These are phyloP conservation scores for Grifola frondosa DNA, from an alignment of 1,284 basidiomycete species.

Conservation along the genomic window DNA sequence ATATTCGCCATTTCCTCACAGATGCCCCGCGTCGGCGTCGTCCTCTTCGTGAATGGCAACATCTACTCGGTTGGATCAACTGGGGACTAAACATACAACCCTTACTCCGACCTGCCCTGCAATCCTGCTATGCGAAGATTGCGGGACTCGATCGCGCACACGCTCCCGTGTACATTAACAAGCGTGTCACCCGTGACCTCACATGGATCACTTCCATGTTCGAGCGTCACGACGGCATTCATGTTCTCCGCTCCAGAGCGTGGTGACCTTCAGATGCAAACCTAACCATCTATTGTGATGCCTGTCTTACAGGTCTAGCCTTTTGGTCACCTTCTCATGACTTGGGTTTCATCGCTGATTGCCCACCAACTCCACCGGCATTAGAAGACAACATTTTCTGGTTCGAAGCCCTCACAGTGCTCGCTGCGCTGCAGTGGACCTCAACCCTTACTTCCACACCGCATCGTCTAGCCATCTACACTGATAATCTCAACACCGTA, in stretches of 20 bases:
- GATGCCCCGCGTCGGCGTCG: slow-evolving; percentile 7
- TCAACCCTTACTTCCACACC: neutral
- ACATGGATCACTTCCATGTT: slow-evolving; percentile 34
- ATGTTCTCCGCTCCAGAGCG: slow-evolving; percentile 24
- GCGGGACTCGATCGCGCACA: slow-evolving; percentile 20
- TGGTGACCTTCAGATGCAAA: slow-evolving; percentile 29
- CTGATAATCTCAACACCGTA: slow-evolving; percentile 37
- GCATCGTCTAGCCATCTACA: slow-evolving; percentile 20
- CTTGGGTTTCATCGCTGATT: slow-evolving; percentile 19
- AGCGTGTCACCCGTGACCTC: slow-evolving; percentile 25
- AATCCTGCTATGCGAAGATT: slow-evolving; percentile 36
- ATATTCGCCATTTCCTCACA: slow-evolving; percentile 3
- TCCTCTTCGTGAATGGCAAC: slow-evolving; percentile 30
- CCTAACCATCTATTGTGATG: slow-evolving; percentile 31
- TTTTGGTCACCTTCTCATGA: slow-evolving; percentile 28
- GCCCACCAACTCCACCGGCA: neutral
- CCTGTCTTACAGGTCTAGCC: slow-evolving; percentile 28
- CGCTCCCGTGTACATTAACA: slow-evolving; percentile 32
- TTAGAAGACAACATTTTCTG: slow-evolving; percentile 28
- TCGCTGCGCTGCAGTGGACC: slow-evolving; percentile 4
- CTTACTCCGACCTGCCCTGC: slow-evolving; percentile 31
- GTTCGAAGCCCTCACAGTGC: slow-evolving; percentile 30
- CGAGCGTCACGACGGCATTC: slow-evolving; percentile 20
- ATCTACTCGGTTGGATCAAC: slow-evolving; percentile 36
- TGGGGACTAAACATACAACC: slow-evolving; percentile 44